Base-by-base conservation (phyloP, 228 moss, liverwort and hornwort species). In the Sphagnum magellanicum region DNA sequence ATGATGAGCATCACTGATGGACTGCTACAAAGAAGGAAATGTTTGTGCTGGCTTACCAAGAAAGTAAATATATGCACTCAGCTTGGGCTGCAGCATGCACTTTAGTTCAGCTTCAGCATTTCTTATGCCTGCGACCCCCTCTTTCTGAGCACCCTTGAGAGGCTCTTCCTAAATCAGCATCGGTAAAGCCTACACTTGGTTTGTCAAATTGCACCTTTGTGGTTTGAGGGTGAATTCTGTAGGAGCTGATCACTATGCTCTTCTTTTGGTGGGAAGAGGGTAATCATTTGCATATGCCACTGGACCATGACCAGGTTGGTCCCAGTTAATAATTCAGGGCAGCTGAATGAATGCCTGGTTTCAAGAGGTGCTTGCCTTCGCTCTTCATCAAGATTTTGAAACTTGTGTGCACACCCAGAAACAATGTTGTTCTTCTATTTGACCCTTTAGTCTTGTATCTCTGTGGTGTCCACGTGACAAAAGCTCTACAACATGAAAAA, bases 1-100 rank as follows among this genome's bases (percentile, higher is more conserved):
- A 83, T 69, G 97, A 89, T 63, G 90, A 98, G 74, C 94, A 98
- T 78, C 94, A 86, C 67, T 55, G 12, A 12, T 69, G 57, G 11
- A 55, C 12, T 3, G 47, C 59, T 60, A 15, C 51, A 32, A 64
- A 65, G 69, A 48, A 74, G 49, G 69, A 63, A 64, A 53, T 59
- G 55, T 68, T 57, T 62, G 66, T 55, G 32, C 32, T 32, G 32
- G 32, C 32, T 32, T 32, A 32, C 32, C 32, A 3, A 32, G 32
- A 32, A 32, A 32, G 32, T 32, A 32, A 32, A 3, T 32, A 32
- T 32, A 32, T 59, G 59, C 49, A n/a, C 70, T 71, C 32, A 67
- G 52, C 49, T 50, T 57, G 10, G 69, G 67, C 60, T 65, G 32
- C 49, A 11, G 8, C 32, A 32, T 32, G 32, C 32, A 32, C 32